Evolutionary conservation across 805 yeast genomes (phyloP).

Genomic region (Candida adriatica): DNA sequence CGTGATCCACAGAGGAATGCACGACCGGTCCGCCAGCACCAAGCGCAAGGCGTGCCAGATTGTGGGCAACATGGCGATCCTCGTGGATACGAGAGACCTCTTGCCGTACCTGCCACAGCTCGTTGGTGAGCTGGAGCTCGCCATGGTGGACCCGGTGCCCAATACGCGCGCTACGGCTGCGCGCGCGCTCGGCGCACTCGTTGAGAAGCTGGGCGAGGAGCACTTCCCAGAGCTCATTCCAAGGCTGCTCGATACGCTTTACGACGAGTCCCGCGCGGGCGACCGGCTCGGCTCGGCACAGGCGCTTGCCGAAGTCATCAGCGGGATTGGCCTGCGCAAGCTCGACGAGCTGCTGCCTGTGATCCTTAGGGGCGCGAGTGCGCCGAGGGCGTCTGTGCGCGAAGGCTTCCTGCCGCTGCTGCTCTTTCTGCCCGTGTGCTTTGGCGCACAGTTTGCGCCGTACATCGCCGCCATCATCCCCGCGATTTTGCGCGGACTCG

Average conservation of each 20-base stretch:
- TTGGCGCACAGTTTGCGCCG: slow-evolving; percentile 87
- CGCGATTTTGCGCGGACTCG: slow-evolving; percentile 86
- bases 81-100: slow-evolving; percentile 84
- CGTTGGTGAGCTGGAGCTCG: slow-evolving; percentile 76
- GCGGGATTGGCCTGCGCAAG: slow-evolving; percentile 83
- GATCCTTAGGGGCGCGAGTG: slow-evolving; percentile 64
- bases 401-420: slow-evolving; percentile 91
- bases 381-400: slow-evolving; percentile 64
- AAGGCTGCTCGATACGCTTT: slow-evolving; percentile 64
- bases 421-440: slow-evolving; percentile 87
- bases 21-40: slow-evolving; percentile 86
- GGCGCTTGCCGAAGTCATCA: slow-evolving; percentile 88
- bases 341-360: slow-evolving; percentile 85
- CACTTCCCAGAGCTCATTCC: slow-evolving; percentile 89
- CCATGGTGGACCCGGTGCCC: slow-evolving; percentile 99
- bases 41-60: slow-evolving; percentile 95
- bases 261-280: slow-evolving; percentile 74
- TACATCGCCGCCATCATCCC: slow-evolving; percentile 81
- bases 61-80: slow-evolving; percentile 97
- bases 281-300: slow-evolving; percentile 97
- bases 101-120: slow-evolving; percentile 74
- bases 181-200: slow-evolving; percentile 92
- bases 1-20: slow-evolving; percentile 92
- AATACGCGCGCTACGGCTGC: slow-evolving; percentile 96
- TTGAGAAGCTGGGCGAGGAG: slow-evolving; percentile 94